Base-by-base conservation (phyloP, 768 basidiomycete genomes). In the Tulasnella sp. region DNA sequence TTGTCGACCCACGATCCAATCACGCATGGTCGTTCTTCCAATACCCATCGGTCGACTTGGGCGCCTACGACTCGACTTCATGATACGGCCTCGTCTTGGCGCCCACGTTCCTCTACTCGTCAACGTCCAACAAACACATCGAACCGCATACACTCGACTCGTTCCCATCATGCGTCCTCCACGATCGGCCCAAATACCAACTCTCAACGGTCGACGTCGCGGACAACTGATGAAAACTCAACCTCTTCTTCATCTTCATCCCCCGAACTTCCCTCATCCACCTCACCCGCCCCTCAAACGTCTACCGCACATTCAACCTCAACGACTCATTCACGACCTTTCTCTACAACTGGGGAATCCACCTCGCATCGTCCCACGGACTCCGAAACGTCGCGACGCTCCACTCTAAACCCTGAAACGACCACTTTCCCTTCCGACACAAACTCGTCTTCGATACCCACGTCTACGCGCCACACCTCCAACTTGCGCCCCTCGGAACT, bases 1-100 rank as follows among this genome's bases (percentile, higher is more conserved):
- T 67, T n/a, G 61, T n/a, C 61, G 32, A 67, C 61, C 61, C 61
- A 67, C 61, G 61, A 67, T 67, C 61, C 20, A 13, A 67, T 67
- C 61, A 67, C 61, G 26, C 61, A 67, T n/a, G n/a, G 4, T n/a
- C 61, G 61, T 26, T 32, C 61, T 23, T 23, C 55, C 0, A 26
- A 29, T 32, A 29, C n/a, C 26, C 61, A 67, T 11, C 55, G 55
- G 18, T 3, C 6, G 18, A 26, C 57, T 3, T 67, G 29, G 61
- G 61, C 61, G 61, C 61, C 61, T 67, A 67, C 61, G 18, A 67
- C 61, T 35, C 61, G 61, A 67, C 15, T 18, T 67, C 61, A 67
- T 20, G 35, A 67, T 18, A 26, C 61, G 0, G 23, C 61, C 7
- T 67, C 61, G 15, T 67, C 61, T 23, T 67, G 61, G 61, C 61